phyloP scores from a whole-genome alignment of 306 rosid genomes.

The Corylus heterophylla region DNA sequence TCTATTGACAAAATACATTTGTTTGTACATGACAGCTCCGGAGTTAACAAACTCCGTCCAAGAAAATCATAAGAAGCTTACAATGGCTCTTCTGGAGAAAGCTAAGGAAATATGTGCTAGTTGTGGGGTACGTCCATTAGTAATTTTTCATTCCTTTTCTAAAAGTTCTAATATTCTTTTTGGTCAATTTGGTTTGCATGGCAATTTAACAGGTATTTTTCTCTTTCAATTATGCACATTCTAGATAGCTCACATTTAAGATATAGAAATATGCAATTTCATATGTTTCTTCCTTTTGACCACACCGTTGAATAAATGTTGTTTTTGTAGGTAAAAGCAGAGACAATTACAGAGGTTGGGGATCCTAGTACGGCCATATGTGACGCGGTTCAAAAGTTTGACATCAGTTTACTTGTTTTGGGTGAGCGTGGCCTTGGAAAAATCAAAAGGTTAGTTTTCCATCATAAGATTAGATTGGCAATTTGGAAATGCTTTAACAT shows the following conservation, averaged over 20 bases:
- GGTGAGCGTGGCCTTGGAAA: constrained; percentile 44
- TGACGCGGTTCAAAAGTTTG: constrained; percentile 41
- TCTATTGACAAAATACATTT: constrained; percentile 6
- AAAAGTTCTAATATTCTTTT: not conserved
- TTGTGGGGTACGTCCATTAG: constrained; percentile 38
- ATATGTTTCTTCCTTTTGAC: not conserved
- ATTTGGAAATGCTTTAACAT: not conserved
- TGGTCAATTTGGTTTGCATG: not conserved
- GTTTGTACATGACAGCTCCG: constrained; percentile 26
- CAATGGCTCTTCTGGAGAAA: constrained; percentile 41
- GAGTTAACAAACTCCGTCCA: constrained; percentile 28
- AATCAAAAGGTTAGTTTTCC: constrained; percentile 36
- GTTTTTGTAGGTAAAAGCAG: constrained; percentile 36
- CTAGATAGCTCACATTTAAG: not conserved
- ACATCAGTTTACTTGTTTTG: constrained; percentile 42
- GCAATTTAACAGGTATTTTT: not conserved
- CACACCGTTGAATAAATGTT: not conserved
- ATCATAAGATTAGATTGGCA: not conserved
- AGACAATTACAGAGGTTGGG: constrained; percentile 41
- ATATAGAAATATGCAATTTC: not conserved
- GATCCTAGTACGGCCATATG: constrained; percentile 45
- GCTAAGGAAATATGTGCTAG: constrained; percentile 49
- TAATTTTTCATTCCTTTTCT: not conserved
- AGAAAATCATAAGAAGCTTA: constrained; percentile 44
- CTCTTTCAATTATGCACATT: not conserved